Conservation (phyloP, 257 asterid genomes). For the Mentha longifolia region DNA sequence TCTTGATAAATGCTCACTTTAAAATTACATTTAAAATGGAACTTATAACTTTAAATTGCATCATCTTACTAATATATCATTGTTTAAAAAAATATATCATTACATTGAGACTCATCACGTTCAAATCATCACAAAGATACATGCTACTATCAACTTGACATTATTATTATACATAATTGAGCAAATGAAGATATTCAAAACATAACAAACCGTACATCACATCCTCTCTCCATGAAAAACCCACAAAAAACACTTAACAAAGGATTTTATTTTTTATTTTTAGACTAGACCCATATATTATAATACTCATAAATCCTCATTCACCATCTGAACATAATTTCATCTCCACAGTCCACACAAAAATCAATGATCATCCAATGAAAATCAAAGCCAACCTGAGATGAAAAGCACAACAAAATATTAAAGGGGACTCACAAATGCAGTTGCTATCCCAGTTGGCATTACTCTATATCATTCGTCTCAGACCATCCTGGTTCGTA, state of each 20-base stretch:
- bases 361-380: not conserved
- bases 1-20: too few relatives aligned
- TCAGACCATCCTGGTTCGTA: constrained; percentile 99
- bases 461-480: constrained; percentile 74
- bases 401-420: constrained; percentile 11
- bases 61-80: too few relatives aligned
- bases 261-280: not conserved
- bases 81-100: too few relatives aligned
- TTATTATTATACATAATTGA: not conserved
- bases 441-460: constrained; percentile 41
- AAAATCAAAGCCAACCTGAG: not conserved
- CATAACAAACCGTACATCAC: not conserved
- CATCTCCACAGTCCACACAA: not conserved
- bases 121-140: not conserved
- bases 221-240: not conserved
- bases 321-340: not conserved
- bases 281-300: not conserved
- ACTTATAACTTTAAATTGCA: too few relatives aligned
- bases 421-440: constrained; percentile 42
- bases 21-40: too few relatives aligned
- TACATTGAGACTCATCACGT: not conserved
- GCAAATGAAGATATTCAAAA: not conserved
- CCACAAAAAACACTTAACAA: not conserved
- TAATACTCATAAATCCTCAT: not conserved
- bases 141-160: not conserved